Conservation (phyloP, 768 basidiomycete species). For the Russula compacta region DNA sequence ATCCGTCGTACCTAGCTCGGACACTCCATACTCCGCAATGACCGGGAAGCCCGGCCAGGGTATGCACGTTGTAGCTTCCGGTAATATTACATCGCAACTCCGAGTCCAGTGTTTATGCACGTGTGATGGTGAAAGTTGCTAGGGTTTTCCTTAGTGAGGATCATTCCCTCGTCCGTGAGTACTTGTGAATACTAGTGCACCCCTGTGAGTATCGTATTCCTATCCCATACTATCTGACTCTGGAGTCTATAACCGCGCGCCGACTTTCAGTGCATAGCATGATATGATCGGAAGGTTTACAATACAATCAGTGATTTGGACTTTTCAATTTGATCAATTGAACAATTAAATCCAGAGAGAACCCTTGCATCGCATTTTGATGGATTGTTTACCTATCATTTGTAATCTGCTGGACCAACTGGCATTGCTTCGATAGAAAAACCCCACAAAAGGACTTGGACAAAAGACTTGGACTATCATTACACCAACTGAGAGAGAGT, state of each 20-base stretch:
- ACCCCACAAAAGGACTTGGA: too few species aligned
- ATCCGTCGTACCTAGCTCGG: not conserved
- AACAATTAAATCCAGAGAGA: too few species aligned
- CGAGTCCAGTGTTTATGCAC: not conserved
- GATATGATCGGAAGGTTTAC: too few species aligned
- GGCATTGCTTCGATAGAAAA: too few species aligned
- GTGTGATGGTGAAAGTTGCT: slow-evolving; percentile 5
- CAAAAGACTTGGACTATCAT: too few species aligned
- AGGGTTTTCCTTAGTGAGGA: not conserved
- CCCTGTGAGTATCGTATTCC: not conserved
- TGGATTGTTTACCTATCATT: too few species aligned
- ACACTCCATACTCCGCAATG: not conserved
- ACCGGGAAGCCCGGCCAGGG: not conserved
- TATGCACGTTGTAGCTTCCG: not conserved
- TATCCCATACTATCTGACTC: not conserved
- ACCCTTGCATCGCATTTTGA: too few species aligned
- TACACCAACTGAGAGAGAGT: slow-evolving; percentile 14
- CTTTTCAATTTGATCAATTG: too few species aligned
- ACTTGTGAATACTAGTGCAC: not conserved
- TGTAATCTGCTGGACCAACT: not conserved
- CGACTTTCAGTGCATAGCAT: too few species aligned
- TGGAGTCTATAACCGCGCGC: too few species aligned
- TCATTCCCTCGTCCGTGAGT: slow-evolving; percentile 8
- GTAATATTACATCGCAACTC: not conserved
- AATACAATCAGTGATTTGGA: too few species aligned